Percentiles rank a stretch among this genome's conserved stretches.
These are phyloP conservation scores for Apiospora sp. DNA, from an alignment of 2,329 filamentous ascomycete genomes.

Conservation along the genomic window DNA sequence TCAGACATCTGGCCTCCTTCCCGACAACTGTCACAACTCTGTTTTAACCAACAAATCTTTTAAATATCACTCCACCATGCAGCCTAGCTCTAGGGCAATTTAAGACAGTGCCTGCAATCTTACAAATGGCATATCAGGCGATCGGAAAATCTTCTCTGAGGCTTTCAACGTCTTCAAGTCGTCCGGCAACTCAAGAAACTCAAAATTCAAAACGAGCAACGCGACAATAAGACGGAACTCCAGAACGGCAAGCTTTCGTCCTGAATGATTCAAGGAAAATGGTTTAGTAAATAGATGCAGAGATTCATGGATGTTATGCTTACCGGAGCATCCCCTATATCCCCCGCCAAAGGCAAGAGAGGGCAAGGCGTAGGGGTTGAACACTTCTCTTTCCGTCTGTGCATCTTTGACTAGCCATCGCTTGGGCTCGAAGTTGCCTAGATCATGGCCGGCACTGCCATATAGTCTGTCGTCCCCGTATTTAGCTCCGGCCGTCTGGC, in stretches of 20 bases:
- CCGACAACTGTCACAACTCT: too few relatives aligned
- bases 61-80: too few relatives aligned
- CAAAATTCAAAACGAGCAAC: constrained; percentile 30
- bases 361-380: constrained; percentile 28
- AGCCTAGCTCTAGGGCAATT: background rate
- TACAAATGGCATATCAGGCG: background rate
- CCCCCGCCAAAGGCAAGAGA: constrained; percentile 32
- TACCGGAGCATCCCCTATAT: constrained; percentile 33
- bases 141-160: background rate
- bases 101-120: background rate
- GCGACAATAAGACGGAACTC: constrained; percentile 31
- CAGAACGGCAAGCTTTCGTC: constrained; percentile 32
- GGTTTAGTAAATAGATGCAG: background rate
- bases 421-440: constrained; percentile 29
- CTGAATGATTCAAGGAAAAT: constrained; percentile 5
- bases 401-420: constrained; percentile 31
- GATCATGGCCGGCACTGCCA: constrained; percentile 3
- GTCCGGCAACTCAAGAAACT: constrained; percentile 30
- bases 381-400: constrained; percentile 26
- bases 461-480: background rate
- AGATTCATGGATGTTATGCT: background rate
- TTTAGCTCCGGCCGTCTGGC: background rate
- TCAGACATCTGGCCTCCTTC: too few relatives aligned
- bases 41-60: too few relatives aligned
- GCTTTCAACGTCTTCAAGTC: constrained; percentile 26